These are phyloP conservation scores for Stagonosporopsis rhizophila DNA, from an alignment of 2,329 filamentous ascomycete genomes.

Conservation along the genomic window DNA sequence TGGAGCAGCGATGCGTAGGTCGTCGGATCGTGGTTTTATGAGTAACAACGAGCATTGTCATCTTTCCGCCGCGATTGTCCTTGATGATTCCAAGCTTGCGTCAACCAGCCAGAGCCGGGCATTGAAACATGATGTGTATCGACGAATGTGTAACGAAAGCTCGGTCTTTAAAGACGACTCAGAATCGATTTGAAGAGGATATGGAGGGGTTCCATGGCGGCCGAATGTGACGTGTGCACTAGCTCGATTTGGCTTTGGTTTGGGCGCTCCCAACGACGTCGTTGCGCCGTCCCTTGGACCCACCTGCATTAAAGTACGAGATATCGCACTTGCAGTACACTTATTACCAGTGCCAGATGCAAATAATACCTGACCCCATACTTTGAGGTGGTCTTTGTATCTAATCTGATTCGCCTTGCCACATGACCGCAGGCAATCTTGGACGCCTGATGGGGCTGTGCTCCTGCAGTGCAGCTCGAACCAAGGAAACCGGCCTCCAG, in stretches of 20 bases:
- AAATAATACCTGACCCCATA: not conserved
- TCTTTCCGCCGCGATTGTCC: too few species aligned
- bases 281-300: not conserved
- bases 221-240: not conserved
- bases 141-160: too few species aligned
- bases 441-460: not conserved
- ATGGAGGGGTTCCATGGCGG: too few species aligned
- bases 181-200: too few species aligned
- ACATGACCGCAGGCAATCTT: not conserved
- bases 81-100: not conserved
- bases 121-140: too few species aligned
- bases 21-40: too few species aligned
- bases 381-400: not conserved
- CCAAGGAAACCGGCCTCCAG: not conserved
- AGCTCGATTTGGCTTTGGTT: not conserved
- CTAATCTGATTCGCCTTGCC: not conserved
- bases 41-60: too few species aligned
- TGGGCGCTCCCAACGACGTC: not conserved
- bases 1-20: not conserved
- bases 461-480: not conserved
- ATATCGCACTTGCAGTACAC: not conserved
- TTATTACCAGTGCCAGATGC: not conserved
- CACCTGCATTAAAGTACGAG: not conserved
- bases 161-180: too few species aligned
- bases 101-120: too few species aligned